Evolutionary conservation across 139 green algal species (phyloP).

Genomic region (Gonium pectorale): DNA sequence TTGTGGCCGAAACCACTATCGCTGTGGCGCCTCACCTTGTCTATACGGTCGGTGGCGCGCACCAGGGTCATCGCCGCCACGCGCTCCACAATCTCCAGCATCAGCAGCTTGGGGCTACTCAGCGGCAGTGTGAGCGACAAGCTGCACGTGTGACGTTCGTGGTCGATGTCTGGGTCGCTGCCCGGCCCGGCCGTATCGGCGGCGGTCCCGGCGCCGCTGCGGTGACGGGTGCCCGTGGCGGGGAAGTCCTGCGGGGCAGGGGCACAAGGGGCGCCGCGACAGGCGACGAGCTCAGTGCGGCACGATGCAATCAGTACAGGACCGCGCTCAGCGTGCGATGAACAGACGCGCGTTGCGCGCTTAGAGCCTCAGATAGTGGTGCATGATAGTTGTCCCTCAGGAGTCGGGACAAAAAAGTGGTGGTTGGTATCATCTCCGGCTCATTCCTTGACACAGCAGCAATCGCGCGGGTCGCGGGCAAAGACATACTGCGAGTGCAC

Average conservation of each 20-base stretch:
- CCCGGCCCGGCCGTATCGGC: not conserved
- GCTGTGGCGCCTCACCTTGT: slow-evolving; percentile 53
- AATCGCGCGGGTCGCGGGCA: not conserved
- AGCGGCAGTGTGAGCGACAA: slow-evolving; percentile 66
- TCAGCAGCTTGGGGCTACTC: slow-evolving; percentile 83
- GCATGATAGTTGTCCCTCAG: slow-evolving; percentile 30
- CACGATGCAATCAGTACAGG: no score
- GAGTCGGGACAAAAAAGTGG: not conserved
- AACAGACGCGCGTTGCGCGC: no score
- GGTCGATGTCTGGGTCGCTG: slow-evolving; percentile 40
- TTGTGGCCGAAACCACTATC: no score
- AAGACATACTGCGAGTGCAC: not conserved
- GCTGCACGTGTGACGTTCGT: slow-evolving; percentile 13
- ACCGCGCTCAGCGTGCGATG: no score
- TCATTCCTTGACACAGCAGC: not conserved
- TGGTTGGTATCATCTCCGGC: slow-evolving; percentile 24
- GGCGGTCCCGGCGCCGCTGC: not conserved
- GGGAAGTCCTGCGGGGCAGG: no score
- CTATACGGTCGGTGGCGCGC: slow-evolving; percentile 55
- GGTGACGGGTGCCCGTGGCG: not conserved
- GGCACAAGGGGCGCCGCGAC: no score
- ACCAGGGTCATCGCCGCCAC: slow-evolving; percentile 75
- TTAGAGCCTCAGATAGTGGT: slow-evolving; percentile 34
- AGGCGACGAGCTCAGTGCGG: no score
- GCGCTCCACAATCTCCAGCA: slow-evolving; percentile 88